Base-by-base conservation (phyloP, 371 early-diverging fungal species). In the Entomophthora muscae region DNA sequence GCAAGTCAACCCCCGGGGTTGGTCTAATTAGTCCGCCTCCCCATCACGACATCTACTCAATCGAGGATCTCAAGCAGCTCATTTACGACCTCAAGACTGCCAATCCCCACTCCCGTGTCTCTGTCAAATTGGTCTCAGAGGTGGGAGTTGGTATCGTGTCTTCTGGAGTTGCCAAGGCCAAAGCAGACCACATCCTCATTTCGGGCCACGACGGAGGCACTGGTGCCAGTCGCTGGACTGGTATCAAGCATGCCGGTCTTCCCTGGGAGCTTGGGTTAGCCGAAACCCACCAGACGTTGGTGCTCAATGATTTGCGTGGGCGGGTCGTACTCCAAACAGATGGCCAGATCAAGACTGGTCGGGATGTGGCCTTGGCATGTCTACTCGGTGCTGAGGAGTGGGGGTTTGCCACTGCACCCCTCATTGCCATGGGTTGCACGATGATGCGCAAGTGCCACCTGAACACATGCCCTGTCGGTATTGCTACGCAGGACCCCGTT, bases 141-240 rank as follows among this genome's bases (percentile, higher is more conserved):
- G 93, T 93, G 32, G 95, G 95, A 68, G 93, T 97, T 24, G 96
- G 96, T 67, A 88, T 95, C 33, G 88, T 97, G 61, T 95, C 95
- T 28, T 78, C 91, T 26, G 98, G 98, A 72, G 98, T 97, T 17
- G 95, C 90, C 67, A 97, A 97, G 74, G 98, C 94, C 52, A 83
- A 86, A 68, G 95, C 98, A 1, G 93, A 95, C 70, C 95, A 95
- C 74, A 93, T 97, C 55, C 74, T 97, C 65, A 90, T 97, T 65
- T 89, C 92, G 54, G 88, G 89, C 52, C 95, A 97, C 70, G 98
- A 97, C 72, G 98, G 98, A 75, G 98, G 98, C 64, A 97, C 98
- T 24, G 98, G 98, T 68, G 98, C 98, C 13, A 85, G 89, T 42
- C 84, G 95, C 63, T 95, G 93, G 94, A 95, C 95, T 3, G 93